Evolutionary conservation across 106 monocot species (phyloP).

Genomic region (Acanthochlamys bracteata): DNA sequence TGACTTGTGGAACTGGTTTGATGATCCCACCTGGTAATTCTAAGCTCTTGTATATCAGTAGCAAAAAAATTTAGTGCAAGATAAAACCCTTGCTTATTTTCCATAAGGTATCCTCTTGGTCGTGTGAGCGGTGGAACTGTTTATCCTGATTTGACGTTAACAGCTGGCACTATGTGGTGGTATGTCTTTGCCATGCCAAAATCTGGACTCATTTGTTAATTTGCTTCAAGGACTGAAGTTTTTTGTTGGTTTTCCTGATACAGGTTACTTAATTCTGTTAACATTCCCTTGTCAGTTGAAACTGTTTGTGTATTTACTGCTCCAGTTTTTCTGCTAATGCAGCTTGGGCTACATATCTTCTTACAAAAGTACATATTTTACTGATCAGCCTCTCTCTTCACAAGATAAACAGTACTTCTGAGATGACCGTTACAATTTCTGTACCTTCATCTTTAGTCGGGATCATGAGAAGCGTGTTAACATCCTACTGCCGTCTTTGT

Average conservation of each 20-base stretch:
- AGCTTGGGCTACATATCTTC: slow-evolving; percentile 93
- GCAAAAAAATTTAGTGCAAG: neutral
- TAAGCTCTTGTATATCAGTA: neutral
- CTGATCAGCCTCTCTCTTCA: neutral
- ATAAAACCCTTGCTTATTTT: neutral
- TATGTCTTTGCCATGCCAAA: slow-evolving; percentile 27
- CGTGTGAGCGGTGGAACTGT: slow-evolving; percentile 99
- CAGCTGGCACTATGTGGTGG: slow-evolving; percentile 93
- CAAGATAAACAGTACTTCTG: neutral
- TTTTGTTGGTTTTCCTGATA: slow-evolving; percentile 3
- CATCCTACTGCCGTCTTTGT: no score
- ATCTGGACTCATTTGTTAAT: neutral
- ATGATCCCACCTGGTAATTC: slow-evolving; percentile 89
- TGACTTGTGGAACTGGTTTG: slow-evolving; percentile 99
- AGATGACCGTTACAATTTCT: no score
- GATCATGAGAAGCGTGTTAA: no score
- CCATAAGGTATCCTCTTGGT: slow-evolving; percentile 93
- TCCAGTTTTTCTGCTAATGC: slow-evolving; percentile 94
- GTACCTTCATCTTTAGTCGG: no score
- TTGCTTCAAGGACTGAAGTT: neutral
- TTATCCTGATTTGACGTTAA: slow-evolving; percentile 91
- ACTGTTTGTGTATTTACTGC: slow-evolving; percentile 99
- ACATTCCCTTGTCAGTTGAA: slow-evolving; percentile 96
- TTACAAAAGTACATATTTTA: slow-evolving; percentile 59
- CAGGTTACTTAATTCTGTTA: slow-evolving; percentile 87